Evolutionary conservation across 2,329 filamentous ascomycete species (phyloP), one percentile per base, ranked within the genome.

Genomic region (Aspergillus hiratsukae): DNA sequence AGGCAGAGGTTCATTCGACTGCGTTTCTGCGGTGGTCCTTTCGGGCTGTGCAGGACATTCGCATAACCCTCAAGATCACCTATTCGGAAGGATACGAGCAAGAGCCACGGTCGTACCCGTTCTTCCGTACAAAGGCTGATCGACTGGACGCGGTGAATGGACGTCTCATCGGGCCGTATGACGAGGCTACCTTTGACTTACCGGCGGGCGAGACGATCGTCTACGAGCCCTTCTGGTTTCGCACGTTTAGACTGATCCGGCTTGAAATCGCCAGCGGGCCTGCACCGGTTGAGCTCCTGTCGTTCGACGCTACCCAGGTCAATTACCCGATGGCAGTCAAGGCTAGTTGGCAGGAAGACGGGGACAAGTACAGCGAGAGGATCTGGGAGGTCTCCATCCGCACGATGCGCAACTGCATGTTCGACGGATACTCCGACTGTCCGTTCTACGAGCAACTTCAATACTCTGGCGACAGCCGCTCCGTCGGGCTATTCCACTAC

Each of bases 221-320:
- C 3, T 75, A 75, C 49, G 72, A 75, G 48, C 74, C 74, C 1
- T 76, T 76, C 53, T 75, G 73, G 72, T 77, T 76, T 54, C 69
- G 74, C 11, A 76, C 74, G 0, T 76, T 76, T 29, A 69, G 73
- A 1, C 50, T 76, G 5, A 49, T 76, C 11, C 59, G 66, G 2
- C 49, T 76, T 3, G 65, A 72, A 23, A 61, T 76, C 10, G 55
- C 51, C 0, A 60, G 69, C 25, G 68, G 64, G 1, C 6, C 52
- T 0, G 60, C 55, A 8, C 59, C 65, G 1, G 62, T 74, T 2
- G 54, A 66, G 35, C 48, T 75, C 0, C 1, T 60, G 0, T 62
- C 61, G 0, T 64, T 76, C 6, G 51, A 61, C 1, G 69, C 67
- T 1, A 68, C 58, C 1, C 71, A 73, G 50, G 67, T 70, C 9